These are phyloP conservation scores for Aegle marmelos DNA, from an alignment of 345 rosid genomes.

Conservation along the genomic window DNA sequence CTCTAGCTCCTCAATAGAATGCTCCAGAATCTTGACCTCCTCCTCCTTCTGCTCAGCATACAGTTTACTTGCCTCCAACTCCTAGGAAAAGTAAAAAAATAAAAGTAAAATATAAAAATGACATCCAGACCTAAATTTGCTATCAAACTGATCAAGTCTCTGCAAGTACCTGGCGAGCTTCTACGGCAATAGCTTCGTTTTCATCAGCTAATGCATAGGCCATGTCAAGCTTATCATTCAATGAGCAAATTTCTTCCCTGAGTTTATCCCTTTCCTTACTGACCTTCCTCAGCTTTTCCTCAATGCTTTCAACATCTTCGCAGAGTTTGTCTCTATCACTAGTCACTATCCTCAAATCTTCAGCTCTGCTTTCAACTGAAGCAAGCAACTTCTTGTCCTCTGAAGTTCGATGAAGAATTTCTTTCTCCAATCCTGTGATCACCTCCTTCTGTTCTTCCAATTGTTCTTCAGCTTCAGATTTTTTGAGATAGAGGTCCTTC, in stretches of 20 bases:
- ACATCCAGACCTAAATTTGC: not conserved
- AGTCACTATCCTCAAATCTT: slow-evolving; percentile 41
- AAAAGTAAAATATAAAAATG: not conserved
- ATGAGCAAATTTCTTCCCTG: slow-evolving; percentile 47
- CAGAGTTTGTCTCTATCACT: slow-evolving; percentile 60
- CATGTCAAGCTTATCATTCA: slow-evolving; percentile 66
- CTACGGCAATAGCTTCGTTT: slow-evolving; percentile 77
- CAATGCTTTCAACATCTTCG: slow-evolving; percentile 43
- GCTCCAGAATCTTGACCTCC: slow-evolving; percentile 83
- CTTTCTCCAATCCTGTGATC: slow-evolving; percentile 68
- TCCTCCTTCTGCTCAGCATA: slow-evolving; percentile 87
- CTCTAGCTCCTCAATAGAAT: slow-evolving; percentile 89
- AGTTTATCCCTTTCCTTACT: slow-evolving; percentile 59
- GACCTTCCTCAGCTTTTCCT: slow-evolving; percentile 49
- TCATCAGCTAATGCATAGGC: slow-evolving; percentile 76
- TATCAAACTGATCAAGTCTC: not conserved
- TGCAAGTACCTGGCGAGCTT: slow-evolving; percentile 69
- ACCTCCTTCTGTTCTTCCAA: slow-evolving; percentile 73
- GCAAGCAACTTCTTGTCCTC: slow-evolving; percentile 43
- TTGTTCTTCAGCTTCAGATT: slow-evolving; percentile 65
- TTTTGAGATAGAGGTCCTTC: slow-evolving; percentile 60
- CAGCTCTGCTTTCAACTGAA: slow-evolving; percentile 47
- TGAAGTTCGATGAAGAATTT: slow-evolving; percentile 61
- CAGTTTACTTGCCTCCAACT: slow-evolving; percentile 67
- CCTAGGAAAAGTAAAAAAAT: slow-evolving; percentile 36